Evolutionary conservation across 495 filamentous ascomycete species (phyloP).

Genomic region (Talaromyces proteolyticus): DNA sequence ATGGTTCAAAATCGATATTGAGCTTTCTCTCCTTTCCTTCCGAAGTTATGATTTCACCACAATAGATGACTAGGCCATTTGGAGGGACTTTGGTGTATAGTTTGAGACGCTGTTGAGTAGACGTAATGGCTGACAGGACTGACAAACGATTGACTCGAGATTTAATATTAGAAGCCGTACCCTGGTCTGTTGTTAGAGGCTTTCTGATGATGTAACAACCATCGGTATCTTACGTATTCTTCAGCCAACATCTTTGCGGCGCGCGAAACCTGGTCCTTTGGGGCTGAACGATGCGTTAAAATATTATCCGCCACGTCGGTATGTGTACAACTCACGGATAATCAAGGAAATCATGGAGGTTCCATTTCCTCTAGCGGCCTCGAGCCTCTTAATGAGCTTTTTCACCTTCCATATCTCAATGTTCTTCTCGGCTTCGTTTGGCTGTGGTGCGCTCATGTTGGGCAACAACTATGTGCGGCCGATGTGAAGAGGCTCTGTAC

Average conservation of each 20-base stretch:
- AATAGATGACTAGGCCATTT: slow-evolving; percentile 97
- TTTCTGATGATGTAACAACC: background rate
- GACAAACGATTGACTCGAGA: slow-evolving; percentile 98
- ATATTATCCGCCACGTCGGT: slow-evolving; percentile 9
- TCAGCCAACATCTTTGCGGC: slow-evolving; percentile 99
- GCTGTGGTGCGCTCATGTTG: slow-evolving; percentile 86
- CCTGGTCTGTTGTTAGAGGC: slow-evolving; percentile 44
- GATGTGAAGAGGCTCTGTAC: slow-evolving; percentile 17
- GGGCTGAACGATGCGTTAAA: slow-evolving; percentile 49
- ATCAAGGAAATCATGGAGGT: slow-evolving; percentile 99
- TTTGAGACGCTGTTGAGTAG: slow-evolving; percentile 97
- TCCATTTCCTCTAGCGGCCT: slow-evolving; percentile 89
- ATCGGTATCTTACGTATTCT: slow-evolving; percentile 75
- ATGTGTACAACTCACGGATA: slow-evolving; percentile 64
- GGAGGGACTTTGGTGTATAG: slow-evolving; percentile 97
- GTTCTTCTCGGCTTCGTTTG: slow-evolving; percentile 96
- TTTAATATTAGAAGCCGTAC: slow-evolving; percentile 98
- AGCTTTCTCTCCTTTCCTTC: slow-evolving; percentile 99
- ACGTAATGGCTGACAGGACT: slow-evolving; percentile 95
- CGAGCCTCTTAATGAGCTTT: slow-evolving; percentile 94
- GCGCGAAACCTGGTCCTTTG: slow-evolving; percentile 95
- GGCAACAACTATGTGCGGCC: slow-evolving; percentile 33
- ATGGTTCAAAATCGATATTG: slow-evolving; percentile 99
- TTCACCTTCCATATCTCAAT: slow-evolving; percentile 87
- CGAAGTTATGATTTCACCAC: slow-evolving; percentile 98